These are phyloP conservation scores for Clavispora carvajalis DNA, from an alignment of 805 yeast genomes.

Conservation along the genomic window DNA sequence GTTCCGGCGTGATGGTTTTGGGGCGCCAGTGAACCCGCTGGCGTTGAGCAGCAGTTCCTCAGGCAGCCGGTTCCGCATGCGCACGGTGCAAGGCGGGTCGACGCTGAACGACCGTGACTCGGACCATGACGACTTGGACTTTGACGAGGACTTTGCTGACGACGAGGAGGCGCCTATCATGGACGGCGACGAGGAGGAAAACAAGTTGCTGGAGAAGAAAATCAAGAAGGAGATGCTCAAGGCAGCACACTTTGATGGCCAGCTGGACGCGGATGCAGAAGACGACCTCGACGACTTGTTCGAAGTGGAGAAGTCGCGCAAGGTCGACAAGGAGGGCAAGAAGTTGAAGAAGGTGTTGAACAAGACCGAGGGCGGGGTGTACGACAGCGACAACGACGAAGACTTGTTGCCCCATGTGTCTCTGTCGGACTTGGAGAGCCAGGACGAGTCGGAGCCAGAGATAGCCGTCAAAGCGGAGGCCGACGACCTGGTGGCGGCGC, in stretches of 20 bases:
- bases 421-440: slow-evolving; percentile 53
- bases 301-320: slow-evolving; percentile 53
- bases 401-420: slow-evolving; percentile 69
- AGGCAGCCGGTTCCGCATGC: slow-evolving; percentile 19
- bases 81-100: slow-evolving; percentile 41
- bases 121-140: slow-evolving; percentile 89
- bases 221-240: slow-evolving; percentile 80
- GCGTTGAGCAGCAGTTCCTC: neutral
- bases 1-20: slow-evolving; percentile 25
- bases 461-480: slow-evolving; percentile 30
- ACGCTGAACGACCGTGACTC: slow-evolving; percentile 52
- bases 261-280: slow-evolving; percentile 49
- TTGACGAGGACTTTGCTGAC: slow-evolving; percentile 95
- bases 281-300: slow-evolving; percentile 62
- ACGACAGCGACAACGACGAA: slow-evolving; percentile 72
- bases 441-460: slow-evolving; percentile 45
- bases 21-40: slow-evolving; percentile 2
- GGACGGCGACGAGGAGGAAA: slow-evolving; percentile 95
- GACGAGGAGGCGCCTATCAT: slow-evolving; percentile 98
- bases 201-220: slow-evolving; percentile 78
- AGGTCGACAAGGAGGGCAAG: slow-evolving; percentile 87
- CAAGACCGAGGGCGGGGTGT: slow-evolving; percentile 82
- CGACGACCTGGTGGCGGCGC: slow-evolving; percentile 14
- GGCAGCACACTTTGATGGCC: slow-evolving; percentile 72
- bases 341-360: slow-evolving; percentile 77